These are phyloP conservation scores for Azolla pinnata DNA, from an alignment of 75 land plant species.

Conservation along the genomic window DNA sequence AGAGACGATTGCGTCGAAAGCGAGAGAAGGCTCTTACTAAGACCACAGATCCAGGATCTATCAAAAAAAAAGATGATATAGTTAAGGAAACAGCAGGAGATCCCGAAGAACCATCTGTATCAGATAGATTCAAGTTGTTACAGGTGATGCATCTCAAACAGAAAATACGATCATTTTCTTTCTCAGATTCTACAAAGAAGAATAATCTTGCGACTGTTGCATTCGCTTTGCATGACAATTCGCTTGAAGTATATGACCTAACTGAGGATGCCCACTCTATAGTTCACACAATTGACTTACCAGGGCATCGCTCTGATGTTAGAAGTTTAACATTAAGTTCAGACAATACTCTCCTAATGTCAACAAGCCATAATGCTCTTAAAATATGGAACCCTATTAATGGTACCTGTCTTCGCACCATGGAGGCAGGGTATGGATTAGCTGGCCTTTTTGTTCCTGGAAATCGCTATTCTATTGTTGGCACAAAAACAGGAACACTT, in stretches of 20 bases:
- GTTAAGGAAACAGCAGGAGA: slow-evolving; percentile 5
- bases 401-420: slow-evolving; percentile 75
- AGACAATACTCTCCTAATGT: slow-evolving; percentile 73
- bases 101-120: slow-evolving; percentile 26
- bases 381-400: slow-evolving; percentile 96
- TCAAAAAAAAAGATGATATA: slow-evolving; percentile 8
- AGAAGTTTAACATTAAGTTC: slow-evolving; percentile 71
- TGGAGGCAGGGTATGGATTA: slow-evolving; percentile 85
- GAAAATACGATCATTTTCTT: slow-evolving; percentile 76
- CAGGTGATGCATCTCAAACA: slow-evolving; percentile 55
- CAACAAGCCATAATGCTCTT: slow-evolving; percentile 80
- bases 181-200: slow-evolving; percentile 32
- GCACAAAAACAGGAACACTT: slow-evolving; percentile 71
- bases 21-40: slow-evolving; percentile 48
- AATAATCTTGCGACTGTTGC: slow-evolving; percentile 43
- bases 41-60: slow-evolving; percentile 8
- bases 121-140: slow-evolving; percentile 65
- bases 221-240: slow-evolving; percentile 68
- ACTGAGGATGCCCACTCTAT: slow-evolving; percentile 27
- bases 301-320: slow-evolving; percentile 80
- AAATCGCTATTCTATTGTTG: slow-evolving; percentile 72
- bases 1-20: slow-evolving; percentile 53
- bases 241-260: slow-evolving; percentile 64
- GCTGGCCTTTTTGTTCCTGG: slow-evolving; percentile 69
- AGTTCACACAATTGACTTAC: slow-evolving; percentile 53